Evolutionary conservation across 2,329 filamentous ascomycete genomes (phyloP).

Genomic region (Fusarium protoensiforme): DNA sequence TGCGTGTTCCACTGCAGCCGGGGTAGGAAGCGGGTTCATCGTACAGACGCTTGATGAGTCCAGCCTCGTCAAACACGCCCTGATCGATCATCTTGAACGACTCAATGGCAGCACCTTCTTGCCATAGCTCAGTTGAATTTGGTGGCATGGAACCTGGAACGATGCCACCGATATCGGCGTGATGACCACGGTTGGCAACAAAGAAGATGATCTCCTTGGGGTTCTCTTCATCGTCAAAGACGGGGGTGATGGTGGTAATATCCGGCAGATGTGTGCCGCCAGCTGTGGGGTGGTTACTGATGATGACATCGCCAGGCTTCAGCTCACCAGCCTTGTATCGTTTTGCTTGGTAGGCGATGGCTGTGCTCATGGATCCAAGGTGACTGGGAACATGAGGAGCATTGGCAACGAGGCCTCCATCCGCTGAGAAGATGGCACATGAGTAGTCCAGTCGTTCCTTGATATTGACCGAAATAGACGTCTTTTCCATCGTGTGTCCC

Average conservation of each 20-base stretch:
- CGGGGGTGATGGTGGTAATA: constrained; percentile 43
- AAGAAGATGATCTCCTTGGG: constrained; percentile 47
- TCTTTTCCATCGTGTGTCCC: constrained; percentile 81
- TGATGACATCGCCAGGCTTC: constrained; percentile 35
- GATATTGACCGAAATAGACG: constrained; percentile 80
- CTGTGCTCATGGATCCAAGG: constrained; percentile 36
- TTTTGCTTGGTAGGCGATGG: constrained; percentile 34
- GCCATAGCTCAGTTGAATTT: constrained; percentile 68
- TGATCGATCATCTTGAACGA: constrained; percentile 44
- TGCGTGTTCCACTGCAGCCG: constrained; percentile 68
- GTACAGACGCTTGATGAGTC: constrained; percentile 69
- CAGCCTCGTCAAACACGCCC: constrained; percentile 53
- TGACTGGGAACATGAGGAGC: constrained; percentile 36
- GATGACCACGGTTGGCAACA: constrained; percentile 47
- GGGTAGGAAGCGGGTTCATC: constrained; percentile 36
- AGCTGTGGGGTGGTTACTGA: constrained; percentile 42
- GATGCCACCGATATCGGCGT: constrained; percentile 64
- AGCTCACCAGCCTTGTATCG: constrained; percentile 33
- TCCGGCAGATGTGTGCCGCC: constrained; percentile 43
- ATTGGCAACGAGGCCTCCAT: constrained; percentile 50
- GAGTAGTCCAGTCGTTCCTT: constrained; percentile 84
- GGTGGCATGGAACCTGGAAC: constrained; percentile 81
- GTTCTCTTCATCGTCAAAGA: constrained; percentile 45
- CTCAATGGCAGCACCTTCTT: constrained; percentile 69
- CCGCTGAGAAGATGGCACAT: constrained; percentile 79